Evolutionary conservation across 179 eudicot species (phyloP).

Genomic region (Spergularia azorica): DNA sequence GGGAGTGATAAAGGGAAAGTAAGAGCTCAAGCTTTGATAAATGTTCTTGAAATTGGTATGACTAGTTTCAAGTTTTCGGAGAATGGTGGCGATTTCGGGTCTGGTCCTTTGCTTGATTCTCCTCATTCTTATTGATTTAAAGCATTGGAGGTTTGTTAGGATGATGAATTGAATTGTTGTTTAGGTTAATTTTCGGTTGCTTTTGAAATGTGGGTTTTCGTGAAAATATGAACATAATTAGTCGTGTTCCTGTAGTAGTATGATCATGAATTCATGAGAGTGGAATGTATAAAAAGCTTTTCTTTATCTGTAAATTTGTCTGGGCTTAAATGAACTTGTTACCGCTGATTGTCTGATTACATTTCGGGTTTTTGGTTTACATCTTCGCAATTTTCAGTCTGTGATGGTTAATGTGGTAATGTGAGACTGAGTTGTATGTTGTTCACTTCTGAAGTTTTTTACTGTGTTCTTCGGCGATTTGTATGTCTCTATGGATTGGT

Average conservation of each 20-base stretch:
- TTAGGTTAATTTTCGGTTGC: not conserved
- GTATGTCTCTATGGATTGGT: not conserved
- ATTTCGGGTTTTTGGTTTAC: not conserved
- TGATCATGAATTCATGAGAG: conserved; percentile 8
- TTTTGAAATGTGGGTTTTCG: not conserved
- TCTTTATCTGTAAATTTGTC: conserved; percentile 1
- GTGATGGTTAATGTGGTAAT: not conserved
- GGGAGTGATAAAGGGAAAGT: conserved; percentile 66
- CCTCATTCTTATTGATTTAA: conserved; percentile 18
- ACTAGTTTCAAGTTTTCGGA: not conserved
- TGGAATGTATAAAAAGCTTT: conserved; percentile 10
- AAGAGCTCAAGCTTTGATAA: conserved; percentile 44
- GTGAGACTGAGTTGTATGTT: not conserved
- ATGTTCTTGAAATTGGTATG: conserved; percentile 31
- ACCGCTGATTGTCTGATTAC: not conserved
- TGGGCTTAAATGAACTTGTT: too few species aligned
- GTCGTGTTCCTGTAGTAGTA: not conserved
- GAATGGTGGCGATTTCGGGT: conserved; percentile 12
- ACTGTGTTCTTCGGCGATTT: not conserved
- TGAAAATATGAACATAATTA: not conserved
- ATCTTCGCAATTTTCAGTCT: not conserved
- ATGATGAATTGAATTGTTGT: not conserved
- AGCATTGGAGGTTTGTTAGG: too few species aligned
- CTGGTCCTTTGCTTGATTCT: conserved; percentile 24
- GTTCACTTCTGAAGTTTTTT: too few species aligned